A percentile compares a stretch with the other conserved stretches of the same genome.
Evolutionary conservation across 139 green algal genomes (phyloP).

Genomic region (Marvania coccoides): DNA sequence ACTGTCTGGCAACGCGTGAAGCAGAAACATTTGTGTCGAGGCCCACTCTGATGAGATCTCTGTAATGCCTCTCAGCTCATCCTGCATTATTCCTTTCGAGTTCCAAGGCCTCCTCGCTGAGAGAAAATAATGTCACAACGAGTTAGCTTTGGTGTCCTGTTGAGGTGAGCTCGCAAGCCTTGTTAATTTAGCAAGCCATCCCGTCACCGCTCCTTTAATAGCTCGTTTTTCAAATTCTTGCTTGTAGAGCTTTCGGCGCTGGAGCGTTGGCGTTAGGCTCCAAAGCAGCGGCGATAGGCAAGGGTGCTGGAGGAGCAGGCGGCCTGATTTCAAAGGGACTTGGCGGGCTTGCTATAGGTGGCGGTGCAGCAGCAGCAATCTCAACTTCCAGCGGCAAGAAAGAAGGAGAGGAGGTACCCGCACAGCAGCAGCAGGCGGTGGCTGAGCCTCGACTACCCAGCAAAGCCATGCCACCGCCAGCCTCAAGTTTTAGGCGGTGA

Average conservation of each 20-base stretch:
- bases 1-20: too few species aligned
- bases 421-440: too few species aligned
- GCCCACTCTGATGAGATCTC: too few species aligned
- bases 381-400: neutral
- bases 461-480: too few species aligned
- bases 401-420: too few species aligned
- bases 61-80: too few species aligned
- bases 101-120: too few species aligned
- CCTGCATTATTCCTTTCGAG: too few species aligned
- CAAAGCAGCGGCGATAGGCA: slow-evolving; percentile 16
- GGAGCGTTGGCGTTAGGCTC: slow-evolving; percentile 15
- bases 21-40: too few species aligned
- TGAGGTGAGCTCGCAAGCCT: neutral
- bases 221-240: neutral
- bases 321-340: neutral
- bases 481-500: too few species aligned
- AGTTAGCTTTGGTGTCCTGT: neutral
- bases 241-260: slow-evolving; percentile 17
- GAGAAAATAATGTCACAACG: neutral
- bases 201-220: neutral
- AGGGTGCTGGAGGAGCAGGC: slow-evolving; percentile 17
- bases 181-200: neutral
- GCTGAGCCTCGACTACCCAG: too few species aligned
- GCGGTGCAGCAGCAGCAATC: neutral
- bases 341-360: neutral